Evolutionary conservation across 768 basidiomycete species (phyloP).

Genomic region (Pulveroboletus frians): DNA sequence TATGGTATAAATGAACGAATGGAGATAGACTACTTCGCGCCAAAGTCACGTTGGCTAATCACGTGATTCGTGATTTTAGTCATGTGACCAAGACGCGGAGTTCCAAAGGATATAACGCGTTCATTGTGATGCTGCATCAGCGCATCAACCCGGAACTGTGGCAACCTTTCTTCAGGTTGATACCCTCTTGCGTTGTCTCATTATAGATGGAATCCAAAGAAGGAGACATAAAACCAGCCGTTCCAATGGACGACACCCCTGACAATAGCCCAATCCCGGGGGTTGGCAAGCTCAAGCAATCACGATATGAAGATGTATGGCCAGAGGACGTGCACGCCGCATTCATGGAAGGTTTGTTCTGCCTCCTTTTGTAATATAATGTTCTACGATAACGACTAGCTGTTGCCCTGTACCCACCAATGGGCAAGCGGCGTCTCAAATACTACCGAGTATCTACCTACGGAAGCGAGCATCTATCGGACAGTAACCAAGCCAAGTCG

Average conservation of each 20-base stretch:
- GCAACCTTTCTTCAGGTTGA: slow-evolving; percentile 1
- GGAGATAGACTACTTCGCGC: background rate
- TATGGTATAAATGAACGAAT: background rate
- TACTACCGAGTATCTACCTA: slow-evolving; percentile 25
- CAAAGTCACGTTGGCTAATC: slow-evolving; percentile 10
- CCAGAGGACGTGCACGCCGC: slow-evolving; percentile 33
- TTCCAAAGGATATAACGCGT: slow-evolving; percentile 19
- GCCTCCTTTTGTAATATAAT: background rate
- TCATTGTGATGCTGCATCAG: slow-evolving; percentile 6
- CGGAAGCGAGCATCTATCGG: slow-evolving; percentile 8
- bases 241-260: slow-evolving; percentile 5
- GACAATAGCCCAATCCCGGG: background rate
- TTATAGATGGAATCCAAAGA: slow-evolving; percentile 19
- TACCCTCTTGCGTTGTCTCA: slow-evolving; percentile 10
- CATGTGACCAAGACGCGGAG: slow-evolving; percentile 26
- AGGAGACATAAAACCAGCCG: slow-evolving; percentile 13
- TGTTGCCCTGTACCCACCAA: slow-evolving; percentile 30
- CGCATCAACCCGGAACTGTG: slow-evolving; percentile 1
- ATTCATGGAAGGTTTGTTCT: slow-evolving; percentile 33
- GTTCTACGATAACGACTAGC: slow-evolving; percentile 20
- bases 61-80: slow-evolving; percentile 28
- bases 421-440: slow-evolving; percentile 34
- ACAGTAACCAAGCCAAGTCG: slow-evolving; percentile 19
- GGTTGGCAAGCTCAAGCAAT: slow-evolving; percentile 23
- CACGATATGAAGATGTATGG: slow-evolving; percentile 33